These are phyloP conservation scores for Metroxylon sagu DNA, from an alignment of 176 grass and related monocot genomes.

Conservation along the genomic window DNA sequence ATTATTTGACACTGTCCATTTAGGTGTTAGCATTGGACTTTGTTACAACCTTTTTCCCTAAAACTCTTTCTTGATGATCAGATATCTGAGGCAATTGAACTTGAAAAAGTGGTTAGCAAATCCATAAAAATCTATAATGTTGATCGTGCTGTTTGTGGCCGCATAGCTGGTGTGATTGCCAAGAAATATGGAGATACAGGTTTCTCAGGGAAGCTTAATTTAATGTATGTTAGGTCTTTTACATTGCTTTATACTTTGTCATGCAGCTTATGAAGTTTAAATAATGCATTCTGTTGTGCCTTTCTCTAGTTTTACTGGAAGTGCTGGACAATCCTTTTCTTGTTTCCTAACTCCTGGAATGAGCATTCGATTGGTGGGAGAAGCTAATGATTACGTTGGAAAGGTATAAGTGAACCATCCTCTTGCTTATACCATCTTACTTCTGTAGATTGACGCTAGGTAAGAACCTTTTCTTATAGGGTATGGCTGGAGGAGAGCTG, in stretches of 20 bases:
- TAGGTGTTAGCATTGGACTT: background rate
- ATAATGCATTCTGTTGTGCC: slow-evolving; percentile 4
- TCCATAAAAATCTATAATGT: slow-evolving; percentile 80
- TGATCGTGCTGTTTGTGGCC: slow-evolving; percentile 91
- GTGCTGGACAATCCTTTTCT: slow-evolving; percentile 95
- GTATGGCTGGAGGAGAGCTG: slow-evolving; percentile 96
- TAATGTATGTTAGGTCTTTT: slow-evolving; percentile 49
- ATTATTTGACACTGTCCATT: too few species aligned
- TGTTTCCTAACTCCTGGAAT: slow-evolving; percentile 98
- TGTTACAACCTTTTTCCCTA: background rate
- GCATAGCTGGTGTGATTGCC: slow-evolving; percentile 90
- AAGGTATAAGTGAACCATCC: slow-evolving; percentile 45
- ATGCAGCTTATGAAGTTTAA: too few species aligned
- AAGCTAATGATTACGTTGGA: slow-evolving; percentile 97
- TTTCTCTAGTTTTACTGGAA: slow-evolving; percentile 77
- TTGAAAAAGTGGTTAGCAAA: slow-evolving; percentile 85
- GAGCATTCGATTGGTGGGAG: slow-evolving; percentile 77
- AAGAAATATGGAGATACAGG: slow-evolving; percentile 97
- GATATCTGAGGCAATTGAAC: slow-evolving; percentile 84
- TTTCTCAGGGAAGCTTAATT: slow-evolving; percentile 87
- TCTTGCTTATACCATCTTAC: background rate
- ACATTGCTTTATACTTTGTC: too few species aligned
- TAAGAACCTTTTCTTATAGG: slow-evolving; percentile 24
- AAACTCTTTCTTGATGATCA: slow-evolving; percentile 25
- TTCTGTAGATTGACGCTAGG: background rate